A percentile compares a stretch with the other conserved stretches of the same genome.
Conservation (phyloP, 1,284 basidiomycete genomes). For the Rhodotorula sp. region DNA sequence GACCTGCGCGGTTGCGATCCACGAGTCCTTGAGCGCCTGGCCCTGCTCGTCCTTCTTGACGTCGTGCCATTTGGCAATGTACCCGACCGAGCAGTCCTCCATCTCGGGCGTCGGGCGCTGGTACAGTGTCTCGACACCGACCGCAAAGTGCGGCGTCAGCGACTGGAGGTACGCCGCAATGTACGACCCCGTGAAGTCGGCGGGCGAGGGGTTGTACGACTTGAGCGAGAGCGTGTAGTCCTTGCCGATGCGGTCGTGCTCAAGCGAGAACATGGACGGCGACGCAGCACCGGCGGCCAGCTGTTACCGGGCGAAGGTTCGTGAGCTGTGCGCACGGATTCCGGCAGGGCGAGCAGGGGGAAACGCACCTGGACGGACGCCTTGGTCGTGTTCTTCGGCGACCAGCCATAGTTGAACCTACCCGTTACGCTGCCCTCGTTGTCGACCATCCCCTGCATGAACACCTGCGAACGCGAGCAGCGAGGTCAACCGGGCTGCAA, state of each 20-base stretch:
- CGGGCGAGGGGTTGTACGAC: constrained; percentile 87
- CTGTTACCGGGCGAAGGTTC: neutral
- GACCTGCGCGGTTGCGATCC: constrained; percentile 91
- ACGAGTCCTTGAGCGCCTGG: constrained; percentile 49
- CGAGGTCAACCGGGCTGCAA: neutral
- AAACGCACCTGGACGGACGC: constrained; percentile 64
- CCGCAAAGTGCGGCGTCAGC: constrained; percentile 83
- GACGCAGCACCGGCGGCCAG: constrained; percentile 17
- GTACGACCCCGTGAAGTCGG: constrained; percentile 88
- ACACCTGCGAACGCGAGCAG: constrained; percentile 59
- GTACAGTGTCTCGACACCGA: constrained; percentile 87
- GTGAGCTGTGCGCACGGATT: neutral
- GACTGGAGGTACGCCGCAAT: constrained; percentile 93
- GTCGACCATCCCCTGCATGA: constrained; percentile 92
- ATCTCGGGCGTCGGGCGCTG: constrained; percentile 71
- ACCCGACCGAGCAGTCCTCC: constrained; percentile 76
- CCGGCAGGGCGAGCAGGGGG: neutral
- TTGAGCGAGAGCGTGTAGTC: constrained; percentile 90
- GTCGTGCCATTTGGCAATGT: constrained; percentile 71
- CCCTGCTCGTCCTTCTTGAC: constrained; percentile 37
- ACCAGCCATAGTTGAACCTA: constrained; percentile 89
- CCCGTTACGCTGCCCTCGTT: constrained; percentile 88
- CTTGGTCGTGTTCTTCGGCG: constrained; percentile 76
- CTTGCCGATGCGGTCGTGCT: constrained; percentile 89
- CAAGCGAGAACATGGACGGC: constrained; percentile 86